Percentiles rank a stretch among this genome's conserved stretches.
Evolutionary conservation across 2,329 filamentous ascomycete genomes (phyloP).

Genomic region (Lasiodiplodia hormozganensis): DNA sequence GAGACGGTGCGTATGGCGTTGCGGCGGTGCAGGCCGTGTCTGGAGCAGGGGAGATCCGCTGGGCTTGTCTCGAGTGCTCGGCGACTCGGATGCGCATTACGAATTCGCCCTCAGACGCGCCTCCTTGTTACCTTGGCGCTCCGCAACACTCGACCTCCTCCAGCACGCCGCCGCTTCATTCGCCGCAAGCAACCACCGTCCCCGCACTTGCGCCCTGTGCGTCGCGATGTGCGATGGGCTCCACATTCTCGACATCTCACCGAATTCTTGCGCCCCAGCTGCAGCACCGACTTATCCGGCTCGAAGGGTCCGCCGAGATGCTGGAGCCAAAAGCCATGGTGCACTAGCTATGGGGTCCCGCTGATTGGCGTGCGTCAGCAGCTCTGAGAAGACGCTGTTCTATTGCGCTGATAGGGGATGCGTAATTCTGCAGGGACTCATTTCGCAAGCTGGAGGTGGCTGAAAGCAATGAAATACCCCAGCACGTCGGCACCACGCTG

Average conservation of each 20-base stretch:
- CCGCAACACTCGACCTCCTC: not conserved
- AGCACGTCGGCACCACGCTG: not conserved
- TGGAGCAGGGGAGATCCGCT: slow-evolving; percentile 22
- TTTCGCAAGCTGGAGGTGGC: not conserved
- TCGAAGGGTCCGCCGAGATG: not conserved
- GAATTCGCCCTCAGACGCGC: slow-evolving; percentile 25
- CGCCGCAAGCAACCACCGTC: not conserved
- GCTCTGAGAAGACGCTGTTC: not conserved
- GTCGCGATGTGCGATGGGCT: not conserved
- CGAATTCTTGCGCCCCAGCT: slow-evolving; percentile 9
- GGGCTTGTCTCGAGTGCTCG: slow-evolving; percentile 23
- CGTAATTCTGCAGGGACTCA: not conserved
- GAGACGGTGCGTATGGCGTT: slow-evolving; percentile 22
- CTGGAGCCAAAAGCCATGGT: not conserved
- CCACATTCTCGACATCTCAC: slow-evolving; percentile 5
- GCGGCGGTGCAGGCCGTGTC: slow-evolving; percentile 22
- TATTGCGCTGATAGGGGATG: not conserved
- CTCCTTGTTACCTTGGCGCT: slow-evolving; percentile 21
- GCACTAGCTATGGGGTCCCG: not conserved
- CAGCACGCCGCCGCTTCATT: slow-evolving; percentile 14
- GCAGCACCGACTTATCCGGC: slow-evolving; percentile 1
- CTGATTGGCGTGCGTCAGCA: not conserved
- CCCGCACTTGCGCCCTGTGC: not conserved
- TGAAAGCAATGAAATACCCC: not conserved
- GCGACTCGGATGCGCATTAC: slow-evolving; percentile 26